Evolutionary conservation across 352 stramenopile species (phyloP).

Genomic region (Globisporangium lucens): DNA sequence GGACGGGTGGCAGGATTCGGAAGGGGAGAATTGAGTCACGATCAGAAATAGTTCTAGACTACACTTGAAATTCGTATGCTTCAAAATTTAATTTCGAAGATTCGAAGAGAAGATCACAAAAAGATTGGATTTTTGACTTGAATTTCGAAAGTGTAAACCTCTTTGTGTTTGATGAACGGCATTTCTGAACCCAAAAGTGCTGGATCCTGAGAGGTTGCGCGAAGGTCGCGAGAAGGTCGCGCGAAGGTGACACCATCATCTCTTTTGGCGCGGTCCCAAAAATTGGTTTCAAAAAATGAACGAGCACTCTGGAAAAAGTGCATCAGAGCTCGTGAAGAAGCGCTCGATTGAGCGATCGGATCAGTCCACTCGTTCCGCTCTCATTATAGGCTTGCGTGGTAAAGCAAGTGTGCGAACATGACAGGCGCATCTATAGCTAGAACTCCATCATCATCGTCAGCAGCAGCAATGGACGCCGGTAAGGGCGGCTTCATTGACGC

Average conservation of each 20-base stretch:
- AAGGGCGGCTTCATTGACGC: conserved; percentile 16
- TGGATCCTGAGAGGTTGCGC: conserved; percentile 11
- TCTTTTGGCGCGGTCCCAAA: background rate
- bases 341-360: no score
- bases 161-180: background rate
- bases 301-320: background rate
- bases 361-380: no score
- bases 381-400: no score
- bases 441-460: background rate
- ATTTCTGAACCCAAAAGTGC: background rate
- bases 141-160: background rate
- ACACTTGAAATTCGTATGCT: background rate
- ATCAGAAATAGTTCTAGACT: background rate
- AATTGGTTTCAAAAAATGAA: conserved; percentile 1
- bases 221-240: conserved; percentile 29
- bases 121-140: background rate
- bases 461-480: background rate
- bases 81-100: background rate
- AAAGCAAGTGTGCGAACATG: background rate
- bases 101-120: background rate
- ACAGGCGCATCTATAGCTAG: conserved; percentile 9
- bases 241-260: conserved; percentile 13
- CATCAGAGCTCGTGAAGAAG: background rate
- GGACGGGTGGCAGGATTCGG: background rate
- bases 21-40: background rate